Base-by-base conservation (phyloP, 2,329 filamentous ascomycete genomes). In the Pseudogymnoascus pannorum region DNA sequence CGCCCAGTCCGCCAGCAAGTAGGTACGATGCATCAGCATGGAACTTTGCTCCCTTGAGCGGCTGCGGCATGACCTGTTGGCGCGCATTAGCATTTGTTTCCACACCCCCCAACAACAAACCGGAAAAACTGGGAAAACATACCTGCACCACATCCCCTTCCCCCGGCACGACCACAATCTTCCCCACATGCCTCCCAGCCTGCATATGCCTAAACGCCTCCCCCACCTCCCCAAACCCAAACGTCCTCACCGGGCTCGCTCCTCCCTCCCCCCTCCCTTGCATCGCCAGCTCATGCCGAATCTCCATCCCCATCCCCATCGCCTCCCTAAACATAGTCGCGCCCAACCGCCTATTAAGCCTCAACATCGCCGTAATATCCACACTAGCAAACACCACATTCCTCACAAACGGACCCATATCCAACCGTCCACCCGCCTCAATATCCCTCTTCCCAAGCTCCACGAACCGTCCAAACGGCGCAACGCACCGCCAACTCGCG, bases 141-240 rank as follows among this genome's bases (percentile, higher is more conserved):
- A 73, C 72, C 68, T 73, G 79, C 62, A 82, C 76, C 20, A 78
- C 66, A 33, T 79, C 75, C 2, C 71, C 70, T 3, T 72, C 66
- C 11, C 71, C 65, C 2, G 77, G 77, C n/a, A 76, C 72, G 1
- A 81, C 74, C 20, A 68, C 63, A 5, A 68, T 26, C 42, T 69
- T 69, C 2, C 67, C 66, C 5, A 62, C 57, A 40, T 60, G 42
- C 40, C 61, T 62, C 2, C 66, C 67, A 26, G 48, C 42, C 44
- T 68, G 65, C 9, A 68, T 44, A 2, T 57, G 54, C 14, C 63
- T 58, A 14, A 67, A 66, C 5, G 57, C 63, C 3, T 40, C 38
- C 12, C 61, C 61, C 16, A 64, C 60, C 18, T 68, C 57, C 18
- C 38, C 38, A 42, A 42, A 42, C 16, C 38, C 38, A n/a, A n/a